Evolutionary conservation across 208 protist genomes (phyloP).

Genomic region (Trypanosoma scelopori): DNA sequence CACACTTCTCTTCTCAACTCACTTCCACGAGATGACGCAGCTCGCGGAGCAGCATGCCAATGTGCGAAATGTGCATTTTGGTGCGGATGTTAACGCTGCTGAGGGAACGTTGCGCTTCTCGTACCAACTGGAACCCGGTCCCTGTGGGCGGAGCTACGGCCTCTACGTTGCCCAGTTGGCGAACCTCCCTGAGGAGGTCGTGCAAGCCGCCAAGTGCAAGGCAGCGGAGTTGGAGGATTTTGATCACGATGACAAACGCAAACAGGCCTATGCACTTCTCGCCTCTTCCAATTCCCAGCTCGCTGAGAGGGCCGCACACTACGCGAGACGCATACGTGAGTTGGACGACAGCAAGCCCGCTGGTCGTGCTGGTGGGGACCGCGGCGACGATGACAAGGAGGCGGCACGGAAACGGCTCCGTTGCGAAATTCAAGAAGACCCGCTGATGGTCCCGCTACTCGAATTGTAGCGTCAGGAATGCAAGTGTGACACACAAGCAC

Average conservation of each 20-base stretch:
- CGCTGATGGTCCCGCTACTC: conserved; percentile 33
- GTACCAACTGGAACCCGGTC: conserved; percentile 82
- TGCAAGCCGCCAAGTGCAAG: conserved; percentile 77
- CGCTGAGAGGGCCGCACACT: conserved; percentile 37
- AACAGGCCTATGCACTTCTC: conserved; percentile 9
- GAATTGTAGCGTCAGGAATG: conserved; percentile 8
- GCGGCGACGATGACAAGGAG: conserved; percentile 5
- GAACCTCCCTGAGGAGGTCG: conserved; percentile 80
- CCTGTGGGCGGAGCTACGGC: conserved; percentile 92
- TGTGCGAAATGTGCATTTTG: conserved; percentile 84
- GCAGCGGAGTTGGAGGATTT: conserved; percentile 86
- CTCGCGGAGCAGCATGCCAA: conserved; percentile 61
- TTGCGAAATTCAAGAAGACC: conserved; percentile 50
- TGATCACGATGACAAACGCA: conserved; percentile 33
- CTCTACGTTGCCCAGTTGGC: conserved; percentile 91
- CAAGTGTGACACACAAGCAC: not conserved
- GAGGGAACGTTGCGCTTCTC: conserved; percentile 80
- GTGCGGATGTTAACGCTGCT: conserved; percentile 63
- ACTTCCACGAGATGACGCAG: conserved; percentile 99
- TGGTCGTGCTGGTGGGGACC: not conserved
- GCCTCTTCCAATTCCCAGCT: conserved; percentile 29
- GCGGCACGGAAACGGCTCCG: conserved; percentile 39
- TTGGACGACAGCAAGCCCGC: conserved; percentile 31
- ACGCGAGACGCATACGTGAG: conserved; percentile 73
- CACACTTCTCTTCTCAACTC: conserved; percentile 98